phyloP scores from a whole-genome alignment of 495 filamentous ascomycete species.

The Xylaria scruposa region DNA sequence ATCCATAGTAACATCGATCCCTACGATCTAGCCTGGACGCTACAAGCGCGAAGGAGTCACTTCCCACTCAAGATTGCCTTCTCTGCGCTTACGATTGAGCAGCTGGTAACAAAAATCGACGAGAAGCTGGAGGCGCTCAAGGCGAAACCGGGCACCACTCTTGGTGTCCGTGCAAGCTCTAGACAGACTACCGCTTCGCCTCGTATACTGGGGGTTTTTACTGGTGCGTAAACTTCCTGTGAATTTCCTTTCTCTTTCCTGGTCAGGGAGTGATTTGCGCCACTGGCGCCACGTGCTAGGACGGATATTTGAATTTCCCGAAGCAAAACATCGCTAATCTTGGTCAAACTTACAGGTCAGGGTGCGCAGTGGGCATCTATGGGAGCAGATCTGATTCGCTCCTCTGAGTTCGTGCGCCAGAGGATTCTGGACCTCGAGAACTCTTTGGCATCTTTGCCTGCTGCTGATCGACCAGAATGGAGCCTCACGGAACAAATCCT shows the following conservation, averaged over 20 bases:
- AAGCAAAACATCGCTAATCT: too few relatives aligned
- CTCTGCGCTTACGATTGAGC: slow-evolving; percentile 11
- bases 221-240: neutral
- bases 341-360: slow-evolving; percentile 26
- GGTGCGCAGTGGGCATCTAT: slow-evolving; percentile 37
- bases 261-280: too few relatives aligned
- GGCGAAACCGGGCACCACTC: neutral
- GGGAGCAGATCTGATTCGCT: slow-evolving; percentile 29
- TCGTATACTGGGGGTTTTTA: slow-evolving; percentile 33
- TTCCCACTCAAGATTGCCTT: slow-evolving; percentile 4
- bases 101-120: slow-evolving; percentile 1
- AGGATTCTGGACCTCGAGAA: slow-evolving; percentile 22
- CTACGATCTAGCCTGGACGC: slow-evolving; percentile 18
- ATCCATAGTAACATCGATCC: neutral
- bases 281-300: too few relatives aligned
- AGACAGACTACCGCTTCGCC: slow-evolving; percentile 28
- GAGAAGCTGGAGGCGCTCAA: neutral
- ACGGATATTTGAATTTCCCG: too few relatives aligned
- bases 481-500: slow-evolving; percentile 33
- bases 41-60: slow-evolving; percentile 10
- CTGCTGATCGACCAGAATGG: slow-evolving; percentile 34
- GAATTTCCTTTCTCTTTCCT: too few relatives aligned
- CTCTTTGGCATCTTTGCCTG: slow-evolving; percentile 27
- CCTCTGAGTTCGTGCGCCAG: slow-evolving; percentile 25
- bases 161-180: slow-evolving; percentile 20